phyloP scores from a whole-genome alignment of 1,284 basidiomycete species.

The Flammula alnicola region DNA sequence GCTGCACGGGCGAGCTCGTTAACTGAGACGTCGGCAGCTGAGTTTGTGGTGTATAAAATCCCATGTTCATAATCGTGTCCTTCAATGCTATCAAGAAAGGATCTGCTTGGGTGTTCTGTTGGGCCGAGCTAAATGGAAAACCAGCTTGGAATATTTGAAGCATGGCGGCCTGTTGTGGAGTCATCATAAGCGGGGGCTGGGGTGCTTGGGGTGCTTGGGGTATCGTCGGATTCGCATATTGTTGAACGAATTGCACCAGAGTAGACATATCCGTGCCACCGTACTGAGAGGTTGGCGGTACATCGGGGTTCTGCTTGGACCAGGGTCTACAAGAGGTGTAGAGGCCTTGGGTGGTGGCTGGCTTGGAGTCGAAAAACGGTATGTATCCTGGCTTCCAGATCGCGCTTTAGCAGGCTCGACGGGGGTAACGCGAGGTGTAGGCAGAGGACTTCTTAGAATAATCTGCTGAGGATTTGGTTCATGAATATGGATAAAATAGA shows the following conservation, averaged over 20 bases:
- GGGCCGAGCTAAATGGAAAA: neutral
- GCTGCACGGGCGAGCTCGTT: slow-evolving; percentile 14
- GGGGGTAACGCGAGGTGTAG: slow-evolving; percentile 65
- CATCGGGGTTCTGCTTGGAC: slow-evolving; percentile 3
- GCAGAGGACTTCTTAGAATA: slow-evolving; percentile 52
- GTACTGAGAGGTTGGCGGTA: neutral
- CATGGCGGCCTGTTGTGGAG: slow-evolving; percentile 11
- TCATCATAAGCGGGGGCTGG: slow-evolving; percentile 17
- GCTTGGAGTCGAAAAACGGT: neutral
- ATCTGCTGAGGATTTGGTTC: slow-evolving; percentile 25
- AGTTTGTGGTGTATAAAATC: slow-evolving; percentile 5
- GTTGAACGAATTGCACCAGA: slow-evolving; percentile 9
- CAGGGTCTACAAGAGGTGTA: neutral
- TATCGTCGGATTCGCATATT: neutral
- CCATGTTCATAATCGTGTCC: slow-evolving; percentile 28
- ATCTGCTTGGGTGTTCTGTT: slow-evolving; percentile 14
- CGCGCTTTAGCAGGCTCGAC: slow-evolving; percentile 30
- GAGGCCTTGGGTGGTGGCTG: neutral
- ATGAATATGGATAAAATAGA: slow-evolving; percentile 3
- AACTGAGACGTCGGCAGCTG: slow-evolving; percentile 8
- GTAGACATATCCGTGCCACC: slow-evolving; percentile 4
- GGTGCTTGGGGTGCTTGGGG: slow-evolving; percentile 12
- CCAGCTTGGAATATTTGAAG: slow-evolving; percentile 4
- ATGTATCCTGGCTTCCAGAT: neutral
- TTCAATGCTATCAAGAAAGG: slow-evolving; percentile 23